Evolutionary conservation across 2,329 filamentous ascomycete genomes (phyloP).

Genomic region (Diaporthe aspalathi): DNA sequence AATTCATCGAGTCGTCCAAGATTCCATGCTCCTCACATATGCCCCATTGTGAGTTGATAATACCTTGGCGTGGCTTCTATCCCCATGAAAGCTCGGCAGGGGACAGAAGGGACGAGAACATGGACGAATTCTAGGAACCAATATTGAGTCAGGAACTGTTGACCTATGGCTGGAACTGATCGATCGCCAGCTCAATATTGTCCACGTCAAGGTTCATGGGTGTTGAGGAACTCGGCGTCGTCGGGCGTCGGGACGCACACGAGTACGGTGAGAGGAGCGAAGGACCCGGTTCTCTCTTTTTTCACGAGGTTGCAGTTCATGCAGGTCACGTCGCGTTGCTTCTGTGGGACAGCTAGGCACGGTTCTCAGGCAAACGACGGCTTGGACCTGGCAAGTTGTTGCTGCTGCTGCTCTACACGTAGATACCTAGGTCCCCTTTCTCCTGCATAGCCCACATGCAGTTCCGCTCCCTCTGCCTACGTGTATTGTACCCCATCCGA

Average conservation of each 20-base stretch:
- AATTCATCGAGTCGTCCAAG: no score
- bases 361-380: no score
- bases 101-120: background rate
- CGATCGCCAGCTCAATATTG: background rate
- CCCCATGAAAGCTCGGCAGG: background rate
- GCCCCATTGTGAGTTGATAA: background rate
- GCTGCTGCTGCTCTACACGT: background rate
- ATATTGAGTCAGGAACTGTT: background rate
- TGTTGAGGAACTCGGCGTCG: background rate
- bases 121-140: background rate
- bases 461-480: background rate
- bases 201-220: background rate
- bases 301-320: conserved; percentile 27
- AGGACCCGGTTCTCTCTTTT: background rate
- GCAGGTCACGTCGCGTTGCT: conserved; percentile 16
- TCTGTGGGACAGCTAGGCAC: conserved; percentile 26
- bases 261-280: conserved; percentile 14
- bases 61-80: background rate
- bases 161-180: background rate
- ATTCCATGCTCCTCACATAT: background rate
- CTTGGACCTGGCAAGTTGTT: no score
- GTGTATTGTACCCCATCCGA: background rate
- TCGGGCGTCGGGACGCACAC: conserved; percentile 16
- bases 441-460: background rate
- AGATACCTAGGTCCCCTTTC: background rate